Evolutionary conservation across 257 asterid genomes (phyloP), one percentile per base, ranked within the genome.

Genomic region (Solanum tarapatanum): DNA sequence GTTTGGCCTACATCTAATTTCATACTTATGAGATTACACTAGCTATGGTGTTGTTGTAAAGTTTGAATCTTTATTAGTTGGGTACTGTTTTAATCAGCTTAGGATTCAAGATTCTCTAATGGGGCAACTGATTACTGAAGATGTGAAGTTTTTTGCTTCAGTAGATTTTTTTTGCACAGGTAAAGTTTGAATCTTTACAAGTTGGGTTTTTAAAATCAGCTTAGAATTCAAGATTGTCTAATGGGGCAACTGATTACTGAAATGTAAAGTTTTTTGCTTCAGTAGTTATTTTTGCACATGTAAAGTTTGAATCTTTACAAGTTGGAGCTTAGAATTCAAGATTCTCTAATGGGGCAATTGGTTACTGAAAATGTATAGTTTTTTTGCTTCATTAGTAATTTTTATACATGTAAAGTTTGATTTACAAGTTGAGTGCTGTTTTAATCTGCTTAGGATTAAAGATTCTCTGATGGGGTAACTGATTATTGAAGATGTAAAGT

Each of bases 81-180:
- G 39, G 39, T 68, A 17, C 84, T 39, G n/a, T 75, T 55, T 75
- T 17, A 4, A 66, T 37, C 36, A 37, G 66, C 87, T 86, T 90
- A 93, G 95, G 89, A 70, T 91, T 89, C 98, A 95, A 85, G 93
- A 92, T 85, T 89, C 93, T 16, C 91, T 93, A 76, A 94, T 91
- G 94, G 87, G 88, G 84, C 14, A 87, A 70, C 88, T 95, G 90
- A 92, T 92, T 74, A 79, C 87, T 35, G 91, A 90, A 70, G 94
- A 94, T 82, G 88, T 70, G 0, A 7, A 16, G 79, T 16, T 72
- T 16, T 68, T 70, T 32, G 13, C n/a, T 17, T 70, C 41, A 16
- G 24, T 72, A 32, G 39, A 28, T 7, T 41, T 37, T 45, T 14
- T 45, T 45, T 45, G 19, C 58, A 4, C 58, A 0, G 13, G 55